Evolutionary conservation across 192 early-diverging fungal genomes (phyloP).

Genomic region (Linnemannia elongata): DNA sequence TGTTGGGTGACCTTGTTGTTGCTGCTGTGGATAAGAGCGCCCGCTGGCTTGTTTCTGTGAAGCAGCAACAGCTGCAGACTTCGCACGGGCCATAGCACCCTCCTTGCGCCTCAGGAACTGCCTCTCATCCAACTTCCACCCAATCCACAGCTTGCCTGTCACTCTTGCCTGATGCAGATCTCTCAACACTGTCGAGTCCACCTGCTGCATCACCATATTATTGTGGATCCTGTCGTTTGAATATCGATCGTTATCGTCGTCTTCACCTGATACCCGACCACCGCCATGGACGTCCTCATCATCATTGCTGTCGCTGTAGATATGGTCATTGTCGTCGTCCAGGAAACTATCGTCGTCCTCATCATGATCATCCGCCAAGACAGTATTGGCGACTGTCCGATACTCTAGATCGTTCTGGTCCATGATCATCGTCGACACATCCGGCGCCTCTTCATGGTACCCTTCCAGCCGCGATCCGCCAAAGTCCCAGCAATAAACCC

Average conservation of each 20-base stretch:
- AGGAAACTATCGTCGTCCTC: neutral
- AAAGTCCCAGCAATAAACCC: constrained; percentile 54
- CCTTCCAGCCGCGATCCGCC: constrained; percentile 34
- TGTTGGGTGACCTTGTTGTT: too few species aligned
- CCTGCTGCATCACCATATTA: constrained; percentile 50
- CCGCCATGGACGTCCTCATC: neutral
- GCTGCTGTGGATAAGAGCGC: neutral
- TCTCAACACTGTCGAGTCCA: constrained; percentile 24
- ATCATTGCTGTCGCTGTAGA: neutral
- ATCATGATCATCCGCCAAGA: neutral
- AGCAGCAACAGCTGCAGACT: neutral
- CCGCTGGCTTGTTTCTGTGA: neutral
- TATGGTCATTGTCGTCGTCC: neutral
- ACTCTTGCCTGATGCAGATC: constrained; percentile 35
- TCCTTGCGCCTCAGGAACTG: constrained; percentile 20
- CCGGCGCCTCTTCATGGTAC: constrained; percentile 30
- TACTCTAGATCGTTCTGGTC: constrained; percentile 23
- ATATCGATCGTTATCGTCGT: neutral
- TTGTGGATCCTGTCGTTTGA: constrained; percentile 24
- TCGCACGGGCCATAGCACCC: neutral
- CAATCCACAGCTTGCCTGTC: constrained; percentile 53
- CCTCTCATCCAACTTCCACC: constrained; percentile 28
- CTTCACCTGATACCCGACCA: neutral
- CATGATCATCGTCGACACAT: constrained; percentile 24
- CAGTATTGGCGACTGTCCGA: neutral